These are phyloP conservation scores for Funneliformis geosporum DNA, from an alignment of 192 early-diverging fungal genomes.

Conservation along the genomic window DNA sequence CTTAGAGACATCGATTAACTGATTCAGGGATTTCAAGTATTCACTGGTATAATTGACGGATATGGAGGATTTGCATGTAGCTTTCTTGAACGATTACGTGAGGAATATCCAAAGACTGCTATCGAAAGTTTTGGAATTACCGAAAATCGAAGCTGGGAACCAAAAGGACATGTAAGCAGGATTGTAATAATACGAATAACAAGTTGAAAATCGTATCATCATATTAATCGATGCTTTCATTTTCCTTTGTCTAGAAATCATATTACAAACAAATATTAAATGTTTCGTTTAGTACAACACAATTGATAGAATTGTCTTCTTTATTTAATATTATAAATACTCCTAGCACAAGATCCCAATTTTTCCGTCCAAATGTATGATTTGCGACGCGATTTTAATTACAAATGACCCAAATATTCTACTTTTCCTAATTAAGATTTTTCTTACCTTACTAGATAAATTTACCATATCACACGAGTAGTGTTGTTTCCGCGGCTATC, in stretches of 20 bases:
- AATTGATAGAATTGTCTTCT: slow-evolving; percentile 49
- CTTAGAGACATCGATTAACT: neutral
- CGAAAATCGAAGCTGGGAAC: slow-evolving; percentile 14
- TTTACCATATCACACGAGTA: slow-evolving; percentile 57
- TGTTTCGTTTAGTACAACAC: slow-evolving; percentile 39
- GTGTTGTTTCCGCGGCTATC: slow-evolving; percentile 53
- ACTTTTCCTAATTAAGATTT: neutral
- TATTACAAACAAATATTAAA: slow-evolving; percentile 46
- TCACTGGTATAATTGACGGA: slow-evolving; percentile 62
- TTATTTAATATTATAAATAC: slow-evolving; percentile 53
- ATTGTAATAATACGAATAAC: neutral
- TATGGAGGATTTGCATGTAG: slow-evolving; percentile 70
- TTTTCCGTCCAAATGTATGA: slow-evolving; percentile 45
- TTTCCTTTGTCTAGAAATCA: neutral
- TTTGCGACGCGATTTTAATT: neutral
- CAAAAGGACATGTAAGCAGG: neutral
- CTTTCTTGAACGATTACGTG: slow-evolving; percentile 59
- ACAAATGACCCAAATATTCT: neutral
- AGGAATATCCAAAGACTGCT: slow-evolving; percentile 70
- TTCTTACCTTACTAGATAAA: slow-evolving; percentile 32
- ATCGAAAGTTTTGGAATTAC: slow-evolving; percentile 61
- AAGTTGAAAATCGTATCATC: neutral
- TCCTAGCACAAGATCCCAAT: slow-evolving; percentile 39
- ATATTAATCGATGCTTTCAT: neutral
- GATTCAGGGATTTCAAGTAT: slow-evolving; percentile 70